Percentiles rank a stretch among this genome's conserved stretches.
These are phyloP conservation scores for Monosporozyma aerobia DNA, from an alignment of 805 yeast genomes.

Conservation along the genomic window DNA sequence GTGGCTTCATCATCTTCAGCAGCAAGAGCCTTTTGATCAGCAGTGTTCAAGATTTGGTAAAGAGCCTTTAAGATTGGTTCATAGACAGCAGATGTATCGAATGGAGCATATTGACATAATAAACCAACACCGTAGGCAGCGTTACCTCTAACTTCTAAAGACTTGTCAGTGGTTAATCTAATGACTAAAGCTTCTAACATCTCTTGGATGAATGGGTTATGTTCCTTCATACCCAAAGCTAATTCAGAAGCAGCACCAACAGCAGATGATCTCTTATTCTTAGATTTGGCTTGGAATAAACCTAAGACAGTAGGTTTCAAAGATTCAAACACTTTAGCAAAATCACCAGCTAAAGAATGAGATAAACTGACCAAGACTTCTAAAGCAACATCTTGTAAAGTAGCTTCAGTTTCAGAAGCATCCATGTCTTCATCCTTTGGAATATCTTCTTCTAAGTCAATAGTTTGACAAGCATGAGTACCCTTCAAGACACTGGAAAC, in stretches of 20 bases:
- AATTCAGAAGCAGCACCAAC: conserved; percentile 90
- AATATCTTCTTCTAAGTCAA: conserved; percentile 57
- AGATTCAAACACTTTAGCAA: conserved; percentile 58
- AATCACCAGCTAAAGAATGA: conserved; percentile 68
- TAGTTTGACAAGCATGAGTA: conserved; percentile 75
- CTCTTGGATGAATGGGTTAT: conserved; percentile 59
- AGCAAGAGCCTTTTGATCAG: conserved; percentile 56
- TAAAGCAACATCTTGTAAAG: conserved; percentile 73
- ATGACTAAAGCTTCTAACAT: conserved; percentile 61
- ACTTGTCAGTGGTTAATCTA: conserved; percentile 63
- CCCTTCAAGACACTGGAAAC: conserved; percentile 67
- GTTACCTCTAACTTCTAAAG: conserved; percentile 84
- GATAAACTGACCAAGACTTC: conserved; percentile 79
- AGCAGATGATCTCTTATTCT: conserved; percentile 70
- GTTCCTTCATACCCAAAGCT: conserved; percentile 57
- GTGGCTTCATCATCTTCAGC: conserved; percentile 61
- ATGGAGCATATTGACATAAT: conserved; percentile 40
- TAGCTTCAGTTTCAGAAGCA: conserved; percentile 51
- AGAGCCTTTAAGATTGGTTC: conserved; percentile 57
- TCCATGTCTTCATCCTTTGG: conserved; percentile 48
- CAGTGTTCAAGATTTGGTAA: conserved; percentile 66
- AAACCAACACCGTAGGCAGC: conserved; percentile 95
- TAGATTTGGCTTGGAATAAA: conserved; percentile 52
- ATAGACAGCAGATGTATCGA: conserved; percentile 54
- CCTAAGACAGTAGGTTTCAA: conserved; percentile 57